These are phyloP conservation scores for Epichloe bromicola DNA, from an alignment of 2,329 filamentous ascomycete genomes.

Conservation along the genomic window DNA sequence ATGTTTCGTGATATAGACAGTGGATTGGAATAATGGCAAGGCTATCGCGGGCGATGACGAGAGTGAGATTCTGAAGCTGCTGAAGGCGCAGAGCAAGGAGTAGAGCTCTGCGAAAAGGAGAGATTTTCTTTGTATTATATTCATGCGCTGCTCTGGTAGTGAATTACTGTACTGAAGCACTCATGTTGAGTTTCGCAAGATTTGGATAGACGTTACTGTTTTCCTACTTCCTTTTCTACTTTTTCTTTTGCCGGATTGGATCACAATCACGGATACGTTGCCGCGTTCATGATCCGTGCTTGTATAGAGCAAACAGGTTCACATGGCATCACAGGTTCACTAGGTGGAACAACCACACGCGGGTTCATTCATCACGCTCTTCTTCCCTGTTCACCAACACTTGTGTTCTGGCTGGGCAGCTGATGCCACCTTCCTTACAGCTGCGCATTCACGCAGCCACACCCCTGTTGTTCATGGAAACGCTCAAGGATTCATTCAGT, in stretches of 20 bases:
- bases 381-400: neutral
- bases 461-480: neutral
- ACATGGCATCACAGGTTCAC: neutral
- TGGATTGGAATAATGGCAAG: constrained; percentile 90
- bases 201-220: neutral
- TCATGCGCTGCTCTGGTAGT: neutral
- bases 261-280: neutral
- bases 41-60: constrained; percentile 67
- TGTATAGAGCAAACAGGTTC: neutral
- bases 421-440: neutral
- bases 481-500: neutral
- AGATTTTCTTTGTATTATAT: neutral
- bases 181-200: neutral
- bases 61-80: constrained; percentile 76
- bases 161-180: neutral
- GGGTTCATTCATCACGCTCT: neutral
- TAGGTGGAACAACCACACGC: neutral
- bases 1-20: constrained; percentile 30
- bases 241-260: neutral
- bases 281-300: neutral
- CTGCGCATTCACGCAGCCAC: neutral
- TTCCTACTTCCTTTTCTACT: neutral
- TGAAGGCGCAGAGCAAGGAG: constrained; percentile 33
- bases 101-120: neutral
- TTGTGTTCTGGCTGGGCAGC: neutral